A percentile compares a stretch with the other conserved stretches of the same genome.
Evolutionary conservation across 441 rosid genomes (phyloP).

Genomic region (Capsella rubella): DNA sequence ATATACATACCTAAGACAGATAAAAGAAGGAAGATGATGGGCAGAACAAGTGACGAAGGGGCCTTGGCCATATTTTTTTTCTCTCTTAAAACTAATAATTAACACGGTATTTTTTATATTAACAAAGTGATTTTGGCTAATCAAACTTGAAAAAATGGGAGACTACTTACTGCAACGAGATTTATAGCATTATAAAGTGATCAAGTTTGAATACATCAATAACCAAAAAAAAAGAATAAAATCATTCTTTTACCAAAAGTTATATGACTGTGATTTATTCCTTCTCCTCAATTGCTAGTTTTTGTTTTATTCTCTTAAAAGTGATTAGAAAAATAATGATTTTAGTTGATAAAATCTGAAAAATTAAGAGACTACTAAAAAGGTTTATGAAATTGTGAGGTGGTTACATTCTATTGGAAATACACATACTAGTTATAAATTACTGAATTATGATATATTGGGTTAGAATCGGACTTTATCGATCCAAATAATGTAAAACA

Average conservation of each 20-base stretch:
- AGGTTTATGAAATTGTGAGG: too few relatives aligned
- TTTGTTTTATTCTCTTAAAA: too few relatives aligned
- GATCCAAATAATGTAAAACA: too few relatives aligned
- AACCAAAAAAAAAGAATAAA: too few relatives aligned
- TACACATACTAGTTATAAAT: too few relatives aligned
- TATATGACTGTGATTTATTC: neutral
- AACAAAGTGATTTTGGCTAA: neutral
- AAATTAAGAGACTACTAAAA: too few relatives aligned
- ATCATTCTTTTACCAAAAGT: neutral
- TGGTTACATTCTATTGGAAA: too few relatives aligned
- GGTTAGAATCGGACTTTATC: too few relatives aligned
- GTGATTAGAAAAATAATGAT: too few relatives aligned
- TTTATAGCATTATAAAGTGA: neutral
- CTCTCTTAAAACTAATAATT: neutral
- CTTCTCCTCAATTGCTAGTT: too few relatives aligned
- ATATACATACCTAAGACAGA: neutral
- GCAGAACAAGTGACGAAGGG: neutral
- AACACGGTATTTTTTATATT: neutral
- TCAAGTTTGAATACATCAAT: neutral
- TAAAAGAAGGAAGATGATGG: slow-evolving; percentile 3
- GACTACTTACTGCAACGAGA: neutral
- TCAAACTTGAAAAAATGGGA: neutral
- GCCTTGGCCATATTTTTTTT: neutral
- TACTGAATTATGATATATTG: too few relatives aligned
- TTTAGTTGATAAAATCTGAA: too few relatives aligned